Evolutionary conservation across 1,284 basidiomycete species (phyloP).

Genomic region (Marasmius fiardii): DNA sequence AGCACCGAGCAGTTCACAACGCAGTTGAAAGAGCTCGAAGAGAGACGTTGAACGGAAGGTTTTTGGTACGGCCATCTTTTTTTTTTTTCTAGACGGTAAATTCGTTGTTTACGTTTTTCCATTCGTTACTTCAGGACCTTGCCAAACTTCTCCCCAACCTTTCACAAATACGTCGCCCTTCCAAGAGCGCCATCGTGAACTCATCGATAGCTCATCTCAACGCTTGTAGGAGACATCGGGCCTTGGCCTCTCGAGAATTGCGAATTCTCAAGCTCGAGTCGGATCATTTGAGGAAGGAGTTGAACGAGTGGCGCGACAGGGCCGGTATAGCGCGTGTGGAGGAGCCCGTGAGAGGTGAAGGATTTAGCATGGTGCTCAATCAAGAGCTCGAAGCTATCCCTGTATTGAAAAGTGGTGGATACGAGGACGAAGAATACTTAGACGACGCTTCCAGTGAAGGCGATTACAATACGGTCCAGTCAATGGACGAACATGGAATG

Average conservation of each 20-base stretch:
- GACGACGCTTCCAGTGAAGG: neutral
- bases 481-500: too few species aligned
- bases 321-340: constrained; percentile 66
- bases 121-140: constrained; percentile 56
- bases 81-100: too few species aligned
- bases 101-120: too few species aligned
- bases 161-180: constrained; percentile 87
- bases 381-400: constrained; percentile 62
- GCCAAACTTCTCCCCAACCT: constrained; percentile 89
- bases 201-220: constrained; percentile 84
- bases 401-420: constrained; percentile 5
- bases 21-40: constrained; percentile 90
- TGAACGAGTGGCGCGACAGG: constrained; percentile 86
- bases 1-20: constrained; percentile 91
- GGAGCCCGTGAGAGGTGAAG: constrained; percentile 65
- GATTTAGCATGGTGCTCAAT: constrained; percentile 63
- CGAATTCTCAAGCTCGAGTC: constrained; percentile 73
- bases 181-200: constrained; percentile 93
- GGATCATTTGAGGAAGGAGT: constrained; percentile 80
- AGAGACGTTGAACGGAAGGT: constrained; percentile 88
- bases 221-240: constrained; percentile 74
- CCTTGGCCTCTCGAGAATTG: constrained; percentile 74
- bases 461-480: neutral
- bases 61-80: too few species aligned
- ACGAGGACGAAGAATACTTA: constrained; percentile 6